Conservation (phyloP, 257 asterid genomes). For the Forsythia viridissima region DNA sequence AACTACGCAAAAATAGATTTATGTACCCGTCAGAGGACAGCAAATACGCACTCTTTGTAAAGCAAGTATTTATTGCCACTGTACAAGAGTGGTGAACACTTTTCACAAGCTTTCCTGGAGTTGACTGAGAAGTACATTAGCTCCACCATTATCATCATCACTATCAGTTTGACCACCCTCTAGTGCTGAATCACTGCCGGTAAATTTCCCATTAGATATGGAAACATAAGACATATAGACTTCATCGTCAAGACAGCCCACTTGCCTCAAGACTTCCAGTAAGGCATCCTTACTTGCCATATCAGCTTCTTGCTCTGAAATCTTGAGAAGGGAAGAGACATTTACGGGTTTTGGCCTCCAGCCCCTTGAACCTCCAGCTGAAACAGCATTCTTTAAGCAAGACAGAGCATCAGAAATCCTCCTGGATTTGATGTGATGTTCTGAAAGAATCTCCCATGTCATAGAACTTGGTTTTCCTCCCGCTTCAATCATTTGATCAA, state of each 20-base stretch:
- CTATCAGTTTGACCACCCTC: conserved; percentile 29
- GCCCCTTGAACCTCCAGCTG: conserved; percentile 51
- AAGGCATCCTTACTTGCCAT: conserved; percentile 46
- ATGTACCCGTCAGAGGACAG: not conserved
- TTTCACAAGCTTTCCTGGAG: conserved; percentile 64
- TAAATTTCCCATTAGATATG: conserved; percentile 23
- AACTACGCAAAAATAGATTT: not conserved
- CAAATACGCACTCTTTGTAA: not conserved
- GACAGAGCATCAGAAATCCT: conserved; percentile 69
- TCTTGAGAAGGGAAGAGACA: conserved; percentile 50
- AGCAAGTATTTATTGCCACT: not conserved
- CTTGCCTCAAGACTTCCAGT: conserved; percentile 49
- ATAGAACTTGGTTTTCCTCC: conserved; percentile 78
- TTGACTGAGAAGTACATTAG: conserved; percentile 43
- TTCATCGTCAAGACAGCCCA: conserved; percentile 60
- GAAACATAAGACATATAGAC: conserved; percentile 52
- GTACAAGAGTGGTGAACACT: conserved; percentile 7
- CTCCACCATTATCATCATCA: conserved; percentile 39
- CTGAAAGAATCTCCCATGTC: conserved; percentile 90
- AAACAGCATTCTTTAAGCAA: conserved; percentile 67
- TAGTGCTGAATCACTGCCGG: conserved; percentile 16
- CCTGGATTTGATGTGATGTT: conserved; percentile 54
- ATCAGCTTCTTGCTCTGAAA: conserved; percentile 59
- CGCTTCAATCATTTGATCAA: conserved; percentile 54
- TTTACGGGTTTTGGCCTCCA: conserved; percentile 76